A percentile compares a stretch with the other conserved stretches of the same genome.
These are phyloP conservation scores for Yamadazyma sp. DNA, from an alignment of 805 yeast species.

Conservation along the genomic window DNA sequence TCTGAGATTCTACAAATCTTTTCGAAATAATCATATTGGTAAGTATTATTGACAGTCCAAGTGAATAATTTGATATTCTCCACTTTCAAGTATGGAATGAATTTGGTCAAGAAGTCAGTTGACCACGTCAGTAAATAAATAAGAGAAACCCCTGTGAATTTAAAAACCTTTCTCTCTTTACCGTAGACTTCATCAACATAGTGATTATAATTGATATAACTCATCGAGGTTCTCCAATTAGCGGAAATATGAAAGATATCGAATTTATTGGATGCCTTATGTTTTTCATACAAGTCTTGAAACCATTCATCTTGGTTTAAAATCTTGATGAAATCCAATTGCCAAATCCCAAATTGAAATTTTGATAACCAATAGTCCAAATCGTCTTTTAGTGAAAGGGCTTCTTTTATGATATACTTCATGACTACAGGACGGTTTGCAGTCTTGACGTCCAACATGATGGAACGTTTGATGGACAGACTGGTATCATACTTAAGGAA, in stretches of 20 bases:
- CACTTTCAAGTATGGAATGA: conserved; percentile 32
- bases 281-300: conserved; percentile 19
- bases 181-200: conserved; percentile 24
- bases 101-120: conserved; percentile 27
- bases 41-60: conserved; percentile 39
- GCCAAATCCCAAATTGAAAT: conserved; percentile 42
- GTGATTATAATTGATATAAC: conserved; percentile 33
- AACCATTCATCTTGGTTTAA: conserved; percentile 38
- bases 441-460: conserved; percentile 40
- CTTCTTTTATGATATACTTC: conserved; percentile 26
- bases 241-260: conserved; percentile 36
- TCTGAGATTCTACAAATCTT: conserved; percentile 22
- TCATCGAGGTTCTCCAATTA: conserved; percentile 30
- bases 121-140: conserved; percentile 40
- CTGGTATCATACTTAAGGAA: conserved; percentile 21
- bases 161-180: conserved; percentile 23
- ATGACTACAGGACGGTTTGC: conserved; percentile 35
- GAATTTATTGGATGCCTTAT: conserved; percentile 16
- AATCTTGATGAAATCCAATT: conserved; percentile 33
- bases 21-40: conserved; percentile 33
- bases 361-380: conserved; percentile 37
- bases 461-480: conserved; percentile 13
- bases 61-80: conserved; percentile 32
- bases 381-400: conserved; percentile 25
- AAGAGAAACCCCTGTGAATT: conserved; percentile 34